Evolutionary conservation across 177 flowering plant genomes (phyloP).

Genomic region (Tripterygium wilfordii): DNA sequence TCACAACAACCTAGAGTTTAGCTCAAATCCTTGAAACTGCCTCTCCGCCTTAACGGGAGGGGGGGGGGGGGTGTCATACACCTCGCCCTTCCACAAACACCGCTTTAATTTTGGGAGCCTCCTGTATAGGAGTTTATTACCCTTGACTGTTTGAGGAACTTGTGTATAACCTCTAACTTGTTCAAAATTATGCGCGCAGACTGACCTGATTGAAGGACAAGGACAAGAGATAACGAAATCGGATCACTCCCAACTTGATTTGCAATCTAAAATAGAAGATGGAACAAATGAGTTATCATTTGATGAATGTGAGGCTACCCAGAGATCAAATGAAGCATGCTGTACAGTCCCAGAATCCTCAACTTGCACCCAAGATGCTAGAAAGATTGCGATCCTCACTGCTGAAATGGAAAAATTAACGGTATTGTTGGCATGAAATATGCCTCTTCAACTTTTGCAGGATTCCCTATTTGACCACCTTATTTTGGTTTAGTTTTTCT

Average conservation of each 20-base stretch:
- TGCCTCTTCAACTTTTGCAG: too few relatives aligned
- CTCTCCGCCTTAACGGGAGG: too few relatives aligned
- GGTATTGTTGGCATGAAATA: slow-evolving; percentile 28
- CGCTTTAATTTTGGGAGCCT: too few relatives aligned
- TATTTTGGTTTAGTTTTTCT: too few relatives aligned
- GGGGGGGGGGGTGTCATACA: too few relatives aligned
- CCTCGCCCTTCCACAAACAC: too few relatives aligned
- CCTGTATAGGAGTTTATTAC: too few relatives aligned
- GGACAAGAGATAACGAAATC: slow-evolving; percentile 25
- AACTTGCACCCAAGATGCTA: slow-evolving; percentile 23
- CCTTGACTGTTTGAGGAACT: too few relatives aligned
- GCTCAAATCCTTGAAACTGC: too few relatives aligned
- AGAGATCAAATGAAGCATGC: slow-evolving; percentile 23
- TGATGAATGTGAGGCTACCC: slow-evolving; percentile 27
- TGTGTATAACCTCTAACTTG: slow-evolving; percentile 10
- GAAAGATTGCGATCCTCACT: slow-evolving; percentile 28
- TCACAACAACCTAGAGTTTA: too few relatives aligned
- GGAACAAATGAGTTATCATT: slow-evolving; percentile 25
- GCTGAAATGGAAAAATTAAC: slow-evolving; percentile 40
- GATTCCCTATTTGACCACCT: too few relatives aligned
- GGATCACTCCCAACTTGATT: slow-evolving; percentile 19
- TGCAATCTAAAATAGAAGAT: slow-evolving; percentile 24
- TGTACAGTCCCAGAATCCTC: slow-evolving; percentile 19
- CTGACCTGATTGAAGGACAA: slow-evolving; percentile 33
- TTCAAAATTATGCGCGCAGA: slow-evolving; percentile 18